A percentile compares a stretch with the other conserved stretches of the same genome.
phyloP scores from a whole-genome alignment of 768 basidiomycete genomes.

The Leccinum uliginosum region DNA sequence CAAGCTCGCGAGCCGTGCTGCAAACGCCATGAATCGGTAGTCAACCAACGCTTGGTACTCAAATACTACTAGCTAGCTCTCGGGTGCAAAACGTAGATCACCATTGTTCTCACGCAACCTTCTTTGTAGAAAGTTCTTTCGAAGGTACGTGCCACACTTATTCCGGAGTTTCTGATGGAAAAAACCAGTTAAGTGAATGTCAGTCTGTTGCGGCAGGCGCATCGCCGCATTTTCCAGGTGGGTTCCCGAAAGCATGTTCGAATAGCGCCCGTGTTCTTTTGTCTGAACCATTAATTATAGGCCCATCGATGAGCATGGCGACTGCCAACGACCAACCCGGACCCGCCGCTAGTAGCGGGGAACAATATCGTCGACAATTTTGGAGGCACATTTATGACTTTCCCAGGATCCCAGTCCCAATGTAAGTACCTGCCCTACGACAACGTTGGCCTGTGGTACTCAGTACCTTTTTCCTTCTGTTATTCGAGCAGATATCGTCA shows the following conservation, averaged over 20 bases:
- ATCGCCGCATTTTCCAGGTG: background rate
- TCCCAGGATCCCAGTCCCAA: slow-evolving; percentile 18
- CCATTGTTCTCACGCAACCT: slow-evolving; percentile 3
- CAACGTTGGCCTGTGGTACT: background rate
- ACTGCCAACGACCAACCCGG: background rate
- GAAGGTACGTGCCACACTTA: background rate
- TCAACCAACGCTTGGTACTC: too few species aligned
- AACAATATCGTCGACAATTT: background rate
- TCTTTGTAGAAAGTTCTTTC: slow-evolving; percentile 14
- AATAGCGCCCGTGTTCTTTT: background rate
- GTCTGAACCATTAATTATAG: background rate
- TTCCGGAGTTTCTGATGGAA: slow-evolving; percentile 19
- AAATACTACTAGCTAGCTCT: background rate
- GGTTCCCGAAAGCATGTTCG: background rate
- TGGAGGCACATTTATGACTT: background rate
- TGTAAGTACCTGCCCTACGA: slow-evolving; percentile 11
- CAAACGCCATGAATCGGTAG: background rate
- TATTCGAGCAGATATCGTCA: slow-evolving; percentile 26
- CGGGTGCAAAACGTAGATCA: background rate
- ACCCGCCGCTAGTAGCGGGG: background rate
- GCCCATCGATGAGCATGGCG: slow-evolving; percentile 7
- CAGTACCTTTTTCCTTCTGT: background rate
- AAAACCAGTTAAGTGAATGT: background rate
- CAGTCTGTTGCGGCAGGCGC: background rate
- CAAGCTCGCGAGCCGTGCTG: background rate